A percentile compares a stretch with the other conserved stretches of the same genome.
Conservation (phyloP, 2,329 filamentous ascomycete genomes). For the Sclerotinia glacialis region DNA sequence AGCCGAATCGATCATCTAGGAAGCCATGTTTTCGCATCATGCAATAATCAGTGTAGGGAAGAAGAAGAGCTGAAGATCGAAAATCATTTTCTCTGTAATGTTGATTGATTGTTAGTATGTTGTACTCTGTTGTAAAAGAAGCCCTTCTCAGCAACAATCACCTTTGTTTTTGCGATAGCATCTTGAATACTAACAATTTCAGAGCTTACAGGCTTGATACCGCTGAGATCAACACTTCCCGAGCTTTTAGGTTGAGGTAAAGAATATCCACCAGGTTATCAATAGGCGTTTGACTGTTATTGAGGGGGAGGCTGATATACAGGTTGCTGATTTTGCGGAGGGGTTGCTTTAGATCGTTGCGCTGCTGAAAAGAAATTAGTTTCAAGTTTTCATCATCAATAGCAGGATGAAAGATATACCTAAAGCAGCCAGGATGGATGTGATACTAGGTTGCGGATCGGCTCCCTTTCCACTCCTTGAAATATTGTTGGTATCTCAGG, state of each 20-base stretch:
- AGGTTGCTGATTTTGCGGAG: conserved; percentile 44
- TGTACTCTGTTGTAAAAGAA: conserved; percentile 59
- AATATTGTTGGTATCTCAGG: no score
- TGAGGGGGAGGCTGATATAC: conserved; percentile 43
- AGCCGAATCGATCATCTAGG: no score
- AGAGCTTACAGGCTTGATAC: conserved; percentile 74
- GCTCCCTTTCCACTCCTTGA: conserved; percentile 28
- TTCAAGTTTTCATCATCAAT: conserved; percentile 2
- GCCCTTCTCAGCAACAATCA: conserved; percentile 76
- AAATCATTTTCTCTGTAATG: no score
- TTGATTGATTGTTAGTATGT: no score
- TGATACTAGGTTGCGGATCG: conserved; percentile 47
- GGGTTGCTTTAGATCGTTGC: conserved; percentile 47
- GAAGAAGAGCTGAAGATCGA: no score
- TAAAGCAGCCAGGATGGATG: conserved; percentile 50
- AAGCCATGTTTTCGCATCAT: no score
- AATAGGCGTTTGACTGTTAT: conserved; percentile 47
- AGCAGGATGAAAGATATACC: conserved; percentile 38
- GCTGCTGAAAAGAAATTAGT: conserved; percentile 43
- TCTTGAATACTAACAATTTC: conserved; percentile 82
- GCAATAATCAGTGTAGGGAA: no score
- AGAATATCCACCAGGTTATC: conserved; percentile 41
- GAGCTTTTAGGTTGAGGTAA: conserved; percentile 60
- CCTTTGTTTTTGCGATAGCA: conserved; percentile 79
- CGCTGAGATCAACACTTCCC: conserved; percentile 75